Percentiles rank a stretch among this genome's conserved stretches.
phyloP scores from a whole-genome alignment of 768 basidiomycete species.

The Calocera cornea region DNA sequence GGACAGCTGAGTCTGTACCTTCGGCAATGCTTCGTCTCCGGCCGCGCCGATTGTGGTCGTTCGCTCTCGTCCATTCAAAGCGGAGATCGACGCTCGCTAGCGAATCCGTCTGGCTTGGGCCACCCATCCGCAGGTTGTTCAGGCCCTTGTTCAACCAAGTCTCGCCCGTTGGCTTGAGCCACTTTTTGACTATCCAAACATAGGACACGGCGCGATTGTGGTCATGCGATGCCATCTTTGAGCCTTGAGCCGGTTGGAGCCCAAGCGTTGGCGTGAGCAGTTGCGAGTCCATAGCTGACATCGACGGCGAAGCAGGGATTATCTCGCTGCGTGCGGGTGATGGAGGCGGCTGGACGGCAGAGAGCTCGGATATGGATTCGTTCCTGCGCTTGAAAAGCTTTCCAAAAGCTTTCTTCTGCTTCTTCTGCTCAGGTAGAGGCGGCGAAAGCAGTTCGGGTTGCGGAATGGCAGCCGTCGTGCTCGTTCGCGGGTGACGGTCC shows the following conservation, averaged over 20 bases:
- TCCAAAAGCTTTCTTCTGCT: not conserved
- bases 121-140: not conserved
- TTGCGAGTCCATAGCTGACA: not conserved
- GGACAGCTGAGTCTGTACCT: not conserved
- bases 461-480: not conserved
- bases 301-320: not conserved
- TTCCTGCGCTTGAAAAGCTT: not conserved
- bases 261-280: not conserved
- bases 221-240: not conserved
- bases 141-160: not conserved
- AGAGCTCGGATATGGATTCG: not conserved
- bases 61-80: not conserved
- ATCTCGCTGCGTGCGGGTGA: not conserved
- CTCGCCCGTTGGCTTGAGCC: not conserved
- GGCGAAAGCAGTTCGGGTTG: not conserved
- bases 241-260: not conserved
- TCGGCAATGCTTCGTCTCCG: not conserved
- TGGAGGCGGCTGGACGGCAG: not conserved
- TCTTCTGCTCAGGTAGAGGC: not conserved
- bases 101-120: not conserved
- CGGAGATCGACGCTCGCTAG: not conserved
- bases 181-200: not conserved
- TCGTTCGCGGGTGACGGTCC: not conserved
- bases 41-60: not conserved
- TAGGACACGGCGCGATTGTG: not conserved